Evolutionary conservation across 1,284 basidiomycete species (phyloP), one percentile per base, ranked within the genome.

Genomic region (Trichosporon coremiiforme): DNA sequence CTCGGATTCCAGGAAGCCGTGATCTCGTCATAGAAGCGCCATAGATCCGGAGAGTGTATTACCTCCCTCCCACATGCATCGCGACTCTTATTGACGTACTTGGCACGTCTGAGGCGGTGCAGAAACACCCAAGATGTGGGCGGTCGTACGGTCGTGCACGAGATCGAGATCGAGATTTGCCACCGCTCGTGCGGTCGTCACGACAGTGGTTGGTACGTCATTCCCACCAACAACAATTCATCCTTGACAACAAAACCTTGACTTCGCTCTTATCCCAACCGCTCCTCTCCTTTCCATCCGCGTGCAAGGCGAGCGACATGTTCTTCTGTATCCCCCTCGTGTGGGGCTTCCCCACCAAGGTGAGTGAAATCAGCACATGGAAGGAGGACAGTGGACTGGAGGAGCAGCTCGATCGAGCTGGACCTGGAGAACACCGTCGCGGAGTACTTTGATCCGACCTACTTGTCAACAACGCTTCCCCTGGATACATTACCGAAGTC

Each of bases 211-310:
- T 17, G 33, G 57, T 62, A 62, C 57, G 57, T 62, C 57, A 62
- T 62, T 60, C 57, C 29, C 29, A 33, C 29, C 57, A 62, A 33
- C 57, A 57, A 31, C 57, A 62, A 62, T 62, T 62, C 57, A 62
- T n/a, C 25, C 57, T 62, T 62, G 57, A 62, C 57, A 62, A 62
- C 57, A 62, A 33, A 60, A 62, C 57, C 57, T 62, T 62, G 57
- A 62, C 57, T 33, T 62, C 13, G 29, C 57, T 62, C 57, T n/a
- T 29, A 10, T n/a, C 57, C 31, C 57, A 62, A 17, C 33, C 31
- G 31, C 33, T 62, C 57, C 57, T 35, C 57, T 62, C 15, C 10
- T 22, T 25, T n/a, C 15, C 29, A 4, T 33, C 31, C 17, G 57
- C 9, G 57, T 33, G 15, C 15, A n/a, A 62, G 17, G 29, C 57